Conservation (phyloP, 805 yeast species). For the Teunomyces gatunensis region DNA sequence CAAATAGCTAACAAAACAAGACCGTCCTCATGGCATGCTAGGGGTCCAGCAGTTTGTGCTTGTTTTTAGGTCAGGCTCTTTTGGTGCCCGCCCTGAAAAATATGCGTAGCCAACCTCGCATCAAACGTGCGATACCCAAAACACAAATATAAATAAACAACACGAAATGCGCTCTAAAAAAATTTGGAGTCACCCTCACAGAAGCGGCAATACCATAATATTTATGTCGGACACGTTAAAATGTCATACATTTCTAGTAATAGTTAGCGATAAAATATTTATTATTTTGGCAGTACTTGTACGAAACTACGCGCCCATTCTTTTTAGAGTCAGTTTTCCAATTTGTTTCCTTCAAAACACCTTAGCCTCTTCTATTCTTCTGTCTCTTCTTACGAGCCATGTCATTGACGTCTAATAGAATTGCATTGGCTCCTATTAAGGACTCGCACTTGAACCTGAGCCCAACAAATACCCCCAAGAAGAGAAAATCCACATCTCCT, state of each 20-base stretch:
- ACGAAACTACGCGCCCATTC: slow-evolving; percentile 1
- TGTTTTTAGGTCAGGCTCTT: no score
- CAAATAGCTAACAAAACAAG: no score
- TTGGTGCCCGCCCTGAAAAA: background rate
- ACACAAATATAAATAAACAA: slow-evolving; percentile 1
- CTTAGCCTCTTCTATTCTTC: background rate
- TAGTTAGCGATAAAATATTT: slow-evolving; percentile 3
- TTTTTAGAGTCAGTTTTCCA: slow-evolving; percentile 3
- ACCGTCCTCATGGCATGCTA: no score
- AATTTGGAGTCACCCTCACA: background rate
- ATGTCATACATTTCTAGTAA: slow-evolving; percentile 1
- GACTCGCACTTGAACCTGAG: slow-evolving; percentile 26
- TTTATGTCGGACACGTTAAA: slow-evolving; percentile 3
- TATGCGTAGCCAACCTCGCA: background rate
- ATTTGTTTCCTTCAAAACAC: background rate
- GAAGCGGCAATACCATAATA: slow-evolving; percentile 4
- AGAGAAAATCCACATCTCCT: slow-evolving; percentile 1
- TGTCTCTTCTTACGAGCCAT: background rate
- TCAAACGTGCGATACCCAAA: background rate
- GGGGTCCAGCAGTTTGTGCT: no score
- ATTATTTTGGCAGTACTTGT: background rate
- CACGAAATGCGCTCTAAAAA: background rate
- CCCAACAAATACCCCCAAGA: slow-evolving; percentile 1
- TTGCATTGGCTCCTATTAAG: slow-evolving; percentile 38
- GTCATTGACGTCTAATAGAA: slow-evolving; percentile 23